phyloP scores from a whole-genome alignment of 495 filamentous ascomycete genomes.

The Lasiosphaeria ovina region DNA sequence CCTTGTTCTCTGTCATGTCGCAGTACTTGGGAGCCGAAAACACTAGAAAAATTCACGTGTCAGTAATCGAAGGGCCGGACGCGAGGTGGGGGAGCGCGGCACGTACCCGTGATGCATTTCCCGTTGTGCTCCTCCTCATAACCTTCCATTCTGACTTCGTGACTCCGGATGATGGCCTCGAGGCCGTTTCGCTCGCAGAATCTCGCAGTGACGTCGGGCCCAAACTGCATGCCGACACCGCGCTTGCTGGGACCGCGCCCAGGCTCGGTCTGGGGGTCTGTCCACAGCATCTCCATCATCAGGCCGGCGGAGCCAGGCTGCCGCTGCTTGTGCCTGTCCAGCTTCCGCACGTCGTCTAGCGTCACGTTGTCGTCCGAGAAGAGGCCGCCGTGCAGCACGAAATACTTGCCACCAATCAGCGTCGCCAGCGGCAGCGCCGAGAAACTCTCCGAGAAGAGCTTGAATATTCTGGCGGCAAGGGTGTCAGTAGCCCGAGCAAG shows the following conservation, averaged over 20 bases:
- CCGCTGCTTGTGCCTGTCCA: slow-evolving; percentile 86
- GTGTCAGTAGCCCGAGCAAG: slow-evolving; percentile 23
- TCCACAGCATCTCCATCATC: slow-evolving; percentile 99
- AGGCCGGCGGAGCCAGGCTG: slow-evolving; percentile 94
- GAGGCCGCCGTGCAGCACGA: slow-evolving; percentile 91
- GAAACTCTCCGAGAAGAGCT: slow-evolving; percentile 97
- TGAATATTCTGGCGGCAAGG: slow-evolving; percentile 61
- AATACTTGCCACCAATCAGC: slow-evolving; percentile 84
- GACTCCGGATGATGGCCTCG: slow-evolving; percentile 91
- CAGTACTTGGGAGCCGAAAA: slow-evolving; percentile 98
- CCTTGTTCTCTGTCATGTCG: slow-evolving; percentile 96
- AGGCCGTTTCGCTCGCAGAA: slow-evolving; percentile 97
- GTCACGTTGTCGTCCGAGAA: slow-evolving; percentile 96
- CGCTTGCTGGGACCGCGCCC: slow-evolving; percentile 94
- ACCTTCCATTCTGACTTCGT: slow-evolving; percentile 96
- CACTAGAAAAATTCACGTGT: slow-evolving; percentile 46
- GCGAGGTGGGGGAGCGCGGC: not conserved
- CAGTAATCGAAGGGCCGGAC: not conserved
- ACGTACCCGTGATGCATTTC: slow-evolving; percentile 84
- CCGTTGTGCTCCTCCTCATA: slow-evolving; percentile 98
- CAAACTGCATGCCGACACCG: slow-evolving; percentile 94
- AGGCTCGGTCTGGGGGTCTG: slow-evolving; percentile 82
- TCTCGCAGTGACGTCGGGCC: slow-evolving; percentile 91
- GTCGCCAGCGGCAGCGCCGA: slow-evolving; percentile 91
- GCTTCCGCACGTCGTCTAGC: slow-evolving; percentile 87